Evolutionary conservation across 768 basidiomycete genomes (phyloP), one percentile per base, ranked within the genome.

Genomic region (Psilocybe subaeruginosa): DNA sequence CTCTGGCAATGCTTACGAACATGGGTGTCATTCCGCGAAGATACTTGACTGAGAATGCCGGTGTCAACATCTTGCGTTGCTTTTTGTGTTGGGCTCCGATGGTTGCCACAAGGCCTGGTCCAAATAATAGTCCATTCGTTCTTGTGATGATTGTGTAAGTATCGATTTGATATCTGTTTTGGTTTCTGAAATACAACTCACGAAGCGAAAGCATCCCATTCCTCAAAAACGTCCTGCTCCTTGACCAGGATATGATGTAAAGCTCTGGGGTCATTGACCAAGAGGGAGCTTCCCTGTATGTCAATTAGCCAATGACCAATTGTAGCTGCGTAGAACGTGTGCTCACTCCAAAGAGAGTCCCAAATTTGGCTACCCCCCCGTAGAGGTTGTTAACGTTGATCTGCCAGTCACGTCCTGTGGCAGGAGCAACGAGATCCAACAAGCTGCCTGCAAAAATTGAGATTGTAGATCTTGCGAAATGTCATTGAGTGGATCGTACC

Each of bases 211-310:
- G 57, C 57, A 29, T n/a, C n/a, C 57, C 57, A 58, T 39, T 58
- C 57, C 37, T 58, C 57, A 14, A 58, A 58, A 8, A 58, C 47
- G 14, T 58, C 57, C 48, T 58, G 57, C 11, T 58, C 57, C 27
- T 51, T 58, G 16, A 58, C 57, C 2, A 58, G 43, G 50, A 62
- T 57, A 30, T 62, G 61, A 48, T 57, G 58, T 31, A 59, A 35
- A 14, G 59, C 57, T n/a, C 49, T 58, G 5, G 57, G 57, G 27
- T 58, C 57, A 37, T 48, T 58, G 1, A 58, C 48, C 29, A 58
- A 37, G 4, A 58, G n/a, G 3, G 57, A 46, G 19, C 57, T 58
- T 33, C 57, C 57, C 57, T 58, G 19, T 23, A 12, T 31, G 9
- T 39, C 19, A 35, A 1, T 29, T 56, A 14, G 8, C 1, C 6